These are phyloP conservation scores for Arachis stenosperma DNA, from an alignment of 306 rosid species.

Conservation along the genomic window DNA sequence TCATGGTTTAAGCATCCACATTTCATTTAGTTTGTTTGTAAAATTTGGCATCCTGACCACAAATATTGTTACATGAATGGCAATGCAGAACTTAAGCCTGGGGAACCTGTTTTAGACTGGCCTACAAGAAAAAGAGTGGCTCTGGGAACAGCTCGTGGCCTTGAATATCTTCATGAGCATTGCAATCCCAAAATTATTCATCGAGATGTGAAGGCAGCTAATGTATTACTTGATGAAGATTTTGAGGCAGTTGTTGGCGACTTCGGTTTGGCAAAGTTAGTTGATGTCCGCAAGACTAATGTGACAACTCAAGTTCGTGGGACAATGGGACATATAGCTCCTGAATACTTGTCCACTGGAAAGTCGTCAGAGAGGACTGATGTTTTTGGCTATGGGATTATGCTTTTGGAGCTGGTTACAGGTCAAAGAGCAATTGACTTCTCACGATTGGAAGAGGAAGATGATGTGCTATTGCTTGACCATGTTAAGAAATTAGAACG, in stretches of 20 bases:
- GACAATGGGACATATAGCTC: slow-evolving; percentile 99
- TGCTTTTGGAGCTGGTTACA: slow-evolving; percentile 95
- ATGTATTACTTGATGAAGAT: slow-evolving; percentile 93
- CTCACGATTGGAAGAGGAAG: slow-evolving; percentile 98
- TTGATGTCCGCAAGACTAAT: slow-evolving; percentile 88
- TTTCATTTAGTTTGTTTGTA: slow-evolving; percentile 12
- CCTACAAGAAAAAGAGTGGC: slow-evolving; percentile 90
- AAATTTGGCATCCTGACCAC: slow-evolving; percentile 31
- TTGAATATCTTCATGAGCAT: slow-evolving; percentile 97
- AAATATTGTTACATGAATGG: slow-evolving; percentile 33
- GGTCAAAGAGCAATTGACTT: slow-evolving; percentile 97
- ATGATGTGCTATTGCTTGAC: slow-evolving; percentile 88
- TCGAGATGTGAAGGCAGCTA: slow-evolving; percentile 99
- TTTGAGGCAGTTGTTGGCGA: slow-evolving; percentile 99
- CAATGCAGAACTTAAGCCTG: slow-evolving; percentile 83
- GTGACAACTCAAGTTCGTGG: slow-evolving; percentile 99
- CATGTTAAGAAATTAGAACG: slow-evolving; percentile 97
- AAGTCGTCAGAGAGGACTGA: slow-evolving; percentile 98
- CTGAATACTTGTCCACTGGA: slow-evolving; percentile 97
- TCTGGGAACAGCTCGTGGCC: slow-evolving; percentile 95
- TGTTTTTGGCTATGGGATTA: slow-evolving; percentile 96
- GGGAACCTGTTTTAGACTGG: slow-evolving; percentile 83
- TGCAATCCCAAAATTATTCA: slow-evolving; percentile 99
- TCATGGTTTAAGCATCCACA: slow-evolving; percentile 20
- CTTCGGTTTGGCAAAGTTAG: slow-evolving; percentile 98